Percentiles rank a stretch among this genome's conserved stretches.
These are phyloP conservation scores for Echinosophora koreensis DNA, from an alignment of 306 rosid species.

Conservation along the genomic window DNA sequence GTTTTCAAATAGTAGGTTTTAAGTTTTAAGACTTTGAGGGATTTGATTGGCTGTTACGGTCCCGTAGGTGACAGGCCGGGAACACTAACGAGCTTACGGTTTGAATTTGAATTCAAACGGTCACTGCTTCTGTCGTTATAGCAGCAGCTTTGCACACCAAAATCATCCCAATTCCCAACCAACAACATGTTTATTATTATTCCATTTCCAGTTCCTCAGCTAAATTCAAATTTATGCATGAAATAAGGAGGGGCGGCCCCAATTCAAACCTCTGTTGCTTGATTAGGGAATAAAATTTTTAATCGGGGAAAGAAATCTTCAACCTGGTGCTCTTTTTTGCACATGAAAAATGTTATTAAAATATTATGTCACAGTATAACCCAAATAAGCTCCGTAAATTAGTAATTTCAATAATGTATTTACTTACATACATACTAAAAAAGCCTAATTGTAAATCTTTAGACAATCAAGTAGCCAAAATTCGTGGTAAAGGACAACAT, in stretches of 20 bases:
- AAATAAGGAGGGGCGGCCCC: background rate
- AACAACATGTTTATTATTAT: no score
- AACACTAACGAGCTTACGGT: constrained; percentile 24
- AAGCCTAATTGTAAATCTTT: background rate
- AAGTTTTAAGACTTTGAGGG: background rate
- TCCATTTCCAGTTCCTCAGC: no score
- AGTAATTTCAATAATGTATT: background rate
- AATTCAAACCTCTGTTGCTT: background rate
- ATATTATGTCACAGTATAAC: background rate
- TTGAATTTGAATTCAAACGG: constrained; percentile 82
- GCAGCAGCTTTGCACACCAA: background rate
- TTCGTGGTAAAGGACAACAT: no score
- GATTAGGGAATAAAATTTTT: background rate
- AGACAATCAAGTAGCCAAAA: background rate
- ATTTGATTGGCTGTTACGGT: constrained; percentile 38
- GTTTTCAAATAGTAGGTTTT: constrained; percentile 32
- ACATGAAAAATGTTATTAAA: background rate
- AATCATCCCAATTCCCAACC: constrained; percentile 51
- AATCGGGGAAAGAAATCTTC: constrained; percentile 17
- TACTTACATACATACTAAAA: background rate
- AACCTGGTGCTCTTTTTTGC: background rate
- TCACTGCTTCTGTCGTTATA: constrained; percentile 60
- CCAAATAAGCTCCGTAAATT: background rate
- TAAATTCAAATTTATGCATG: constrained; percentile 28
- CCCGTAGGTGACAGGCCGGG: constrained; percentile 47